Evolutionary conservation across 495 filamentous ascomycete genomes (phyloP).

Genomic region (Eremomyces bilateralis): DNA sequence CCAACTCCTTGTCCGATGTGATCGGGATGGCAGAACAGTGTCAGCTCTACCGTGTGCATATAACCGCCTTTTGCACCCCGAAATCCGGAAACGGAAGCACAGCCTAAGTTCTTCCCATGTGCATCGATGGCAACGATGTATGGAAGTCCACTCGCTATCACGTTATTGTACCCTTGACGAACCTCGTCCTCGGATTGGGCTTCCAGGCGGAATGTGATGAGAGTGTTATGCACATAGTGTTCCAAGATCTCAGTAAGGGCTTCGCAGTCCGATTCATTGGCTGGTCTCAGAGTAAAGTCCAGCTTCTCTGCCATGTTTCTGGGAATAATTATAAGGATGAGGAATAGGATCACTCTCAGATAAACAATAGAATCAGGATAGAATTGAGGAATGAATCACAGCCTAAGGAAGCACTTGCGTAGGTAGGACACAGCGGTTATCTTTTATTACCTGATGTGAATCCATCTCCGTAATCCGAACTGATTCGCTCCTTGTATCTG

Average conservation of each 20-base stretch:
- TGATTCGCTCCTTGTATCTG: no score
- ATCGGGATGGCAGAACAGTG: conserved; percentile 8
- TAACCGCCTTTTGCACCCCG: conserved; percentile 6
- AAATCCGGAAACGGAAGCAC: conserved; percentile 4
- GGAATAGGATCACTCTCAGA: no score
- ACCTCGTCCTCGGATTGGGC: conserved; percentile 2
- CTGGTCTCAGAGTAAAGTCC: not conserved
- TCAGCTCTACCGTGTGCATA: conserved; percentile 9
- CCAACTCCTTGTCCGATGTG: conserved; percentile 5
- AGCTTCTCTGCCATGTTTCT: no score
- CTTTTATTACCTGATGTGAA: no score
- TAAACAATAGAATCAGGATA: no score
- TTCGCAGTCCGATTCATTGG: conserved; percentile 2
- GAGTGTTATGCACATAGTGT: conserved; percentile 8
- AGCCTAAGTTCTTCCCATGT: conserved; percentile 1
- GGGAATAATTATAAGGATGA: no score
- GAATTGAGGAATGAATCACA: no score
- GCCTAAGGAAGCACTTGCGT: no score
- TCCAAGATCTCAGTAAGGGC: conserved; percentile 3
- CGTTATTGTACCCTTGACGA: conserved; percentile 1
- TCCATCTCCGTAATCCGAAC: no score
- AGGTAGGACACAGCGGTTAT: no score
- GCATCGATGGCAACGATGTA: conserved; percentile 8
- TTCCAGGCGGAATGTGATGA: conserved; percentile 7
- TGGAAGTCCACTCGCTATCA: conserved; percentile 3